Evolutionary conservation across 306 rosid genomes (phyloP).

Genomic region (barrel medic (Medicago truncatula)): DNA sequence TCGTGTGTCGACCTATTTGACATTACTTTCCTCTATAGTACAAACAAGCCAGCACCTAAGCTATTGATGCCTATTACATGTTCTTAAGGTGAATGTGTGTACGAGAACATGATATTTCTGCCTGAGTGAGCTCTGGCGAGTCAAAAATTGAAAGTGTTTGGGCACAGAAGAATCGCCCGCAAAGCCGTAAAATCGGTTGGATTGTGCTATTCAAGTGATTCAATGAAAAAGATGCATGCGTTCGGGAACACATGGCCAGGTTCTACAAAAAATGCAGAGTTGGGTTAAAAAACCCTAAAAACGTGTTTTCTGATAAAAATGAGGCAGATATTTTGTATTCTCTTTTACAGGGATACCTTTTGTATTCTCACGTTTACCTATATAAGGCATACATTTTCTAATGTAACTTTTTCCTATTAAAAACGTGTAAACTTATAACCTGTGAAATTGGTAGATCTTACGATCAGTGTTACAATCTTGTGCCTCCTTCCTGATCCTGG

Average conservation of each 20-base stretch:
- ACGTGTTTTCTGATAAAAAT: neutral
- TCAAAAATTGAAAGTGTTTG: neutral
- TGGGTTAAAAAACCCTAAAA: neutral
- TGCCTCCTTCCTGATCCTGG: neutral
- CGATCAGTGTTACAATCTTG: neutral
- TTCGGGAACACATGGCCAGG: neutral
- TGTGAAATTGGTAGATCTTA: neutral
- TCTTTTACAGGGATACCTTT: neutral
- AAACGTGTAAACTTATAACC: neutral
- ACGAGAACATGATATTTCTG: neutral
- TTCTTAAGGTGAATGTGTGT: too few species aligned
- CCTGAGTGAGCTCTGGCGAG: neutral
- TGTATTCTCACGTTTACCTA: neutral
- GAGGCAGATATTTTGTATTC: neutral
- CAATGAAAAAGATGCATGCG: neutral
- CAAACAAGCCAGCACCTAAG: too few species aligned
- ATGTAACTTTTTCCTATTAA: neutral
- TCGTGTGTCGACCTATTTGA: neutral
- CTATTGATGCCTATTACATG: too few species aligned
- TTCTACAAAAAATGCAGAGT: neutral
- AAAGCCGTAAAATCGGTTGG: neutral
- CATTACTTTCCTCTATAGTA: too few species aligned
- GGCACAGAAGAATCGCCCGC: neutral
- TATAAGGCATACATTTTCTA: neutral
- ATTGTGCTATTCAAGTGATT: neutral